A percentile compares a stretch with the other conserved stretches of the same genome.
phyloP scores from a whole-genome alignment of 768 basidiomycete genomes.

The Lactifluus echinatus region DNA sequence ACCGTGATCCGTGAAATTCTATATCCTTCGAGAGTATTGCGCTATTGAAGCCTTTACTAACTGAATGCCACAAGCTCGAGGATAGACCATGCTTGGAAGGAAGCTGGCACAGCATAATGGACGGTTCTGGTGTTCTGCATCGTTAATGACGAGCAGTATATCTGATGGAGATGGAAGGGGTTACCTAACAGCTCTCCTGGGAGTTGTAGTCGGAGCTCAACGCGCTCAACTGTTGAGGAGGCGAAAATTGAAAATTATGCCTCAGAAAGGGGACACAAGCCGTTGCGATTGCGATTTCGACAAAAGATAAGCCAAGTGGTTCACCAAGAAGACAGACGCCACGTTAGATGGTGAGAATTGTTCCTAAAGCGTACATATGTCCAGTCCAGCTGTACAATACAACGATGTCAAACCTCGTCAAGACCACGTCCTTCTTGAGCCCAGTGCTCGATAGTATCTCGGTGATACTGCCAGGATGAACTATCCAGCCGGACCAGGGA shows the following conservation, averaged over 20 bases:
- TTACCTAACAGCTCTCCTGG: no score
- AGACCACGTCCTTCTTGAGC: constrained; percentile 13
- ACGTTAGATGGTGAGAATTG: background rate
- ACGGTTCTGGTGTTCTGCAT: no score
- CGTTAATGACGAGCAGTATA: no score
- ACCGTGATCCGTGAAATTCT: no score
- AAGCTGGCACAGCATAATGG: no score
- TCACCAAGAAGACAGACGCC: background rate
- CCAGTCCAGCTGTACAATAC: background rate
- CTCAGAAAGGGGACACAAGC: background rate
- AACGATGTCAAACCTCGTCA: background rate
- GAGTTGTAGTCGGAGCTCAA: no score
- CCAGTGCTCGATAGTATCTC: constrained; percentile 29
- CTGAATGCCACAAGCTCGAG: no score
- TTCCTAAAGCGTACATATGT: background rate
- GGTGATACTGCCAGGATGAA: constrained; percentile 35
- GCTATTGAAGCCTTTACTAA: no score
- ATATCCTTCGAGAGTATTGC: no score
- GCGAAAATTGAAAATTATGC: background rate
- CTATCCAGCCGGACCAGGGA: constrained; percentile 33
- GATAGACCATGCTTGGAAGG: no score
- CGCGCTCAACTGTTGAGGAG: no score
- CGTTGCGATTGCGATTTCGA: background rate
- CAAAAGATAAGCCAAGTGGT: background rate
- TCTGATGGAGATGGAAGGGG: no score